These are phyloP conservation scores for Glycyrrhiza uralensis DNA, from an alignment of 306 rosid species.

Conservation along the genomic window DNA sequence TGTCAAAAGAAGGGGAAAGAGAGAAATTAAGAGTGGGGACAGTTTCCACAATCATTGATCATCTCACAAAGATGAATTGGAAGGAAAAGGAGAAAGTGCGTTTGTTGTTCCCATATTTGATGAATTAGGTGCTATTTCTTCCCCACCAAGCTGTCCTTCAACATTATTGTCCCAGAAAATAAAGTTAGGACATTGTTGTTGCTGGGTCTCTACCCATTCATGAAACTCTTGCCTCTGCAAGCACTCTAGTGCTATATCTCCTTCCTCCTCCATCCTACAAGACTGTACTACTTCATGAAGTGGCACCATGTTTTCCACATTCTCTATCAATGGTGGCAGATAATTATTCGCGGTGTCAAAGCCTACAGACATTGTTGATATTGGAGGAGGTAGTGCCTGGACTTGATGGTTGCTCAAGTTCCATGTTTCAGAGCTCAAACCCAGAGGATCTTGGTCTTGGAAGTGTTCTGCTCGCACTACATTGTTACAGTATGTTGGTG, in stretches of 20 bases:
- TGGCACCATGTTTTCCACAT: slow-evolving; percentile 48
- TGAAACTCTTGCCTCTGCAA: slow-evolving; percentile 59
- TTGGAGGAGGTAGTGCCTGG: slow-evolving; percentile 32
- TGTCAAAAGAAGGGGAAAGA: slow-evolving; percentile 8
- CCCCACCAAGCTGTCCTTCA: slow-evolving; percentile 48
- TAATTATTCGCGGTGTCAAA: slow-evolving; percentile 44
- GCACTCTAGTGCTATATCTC: slow-evolving; percentile 53
- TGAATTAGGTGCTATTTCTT: slow-evolving; percentile 40
- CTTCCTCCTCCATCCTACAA: slow-evolving; percentile 46
- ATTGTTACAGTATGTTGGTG: neutral
- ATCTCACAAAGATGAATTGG: slow-evolving; percentile 55
- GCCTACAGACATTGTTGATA: slow-evolving; percentile 18
- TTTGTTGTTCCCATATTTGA: slow-evolving; percentile 43
- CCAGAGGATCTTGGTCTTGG: slow-evolving; percentile 35
- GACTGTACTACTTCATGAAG: slow-evolving; percentile 29
- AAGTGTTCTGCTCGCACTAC: slow-evolving; percentile 37
- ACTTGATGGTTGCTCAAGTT: slow-evolving; percentile 53
- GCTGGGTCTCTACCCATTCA: slow-evolving; percentile 67
- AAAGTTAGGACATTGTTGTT: slow-evolving; percentile 66
- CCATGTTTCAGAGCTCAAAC: slow-evolving; percentile 59
- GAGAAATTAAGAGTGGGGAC: slow-evolving; percentile 8
- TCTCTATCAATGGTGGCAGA: slow-evolving; percentile 76
- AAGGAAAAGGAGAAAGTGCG: slow-evolving; percentile 62
- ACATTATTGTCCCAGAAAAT: slow-evolving; percentile 79
- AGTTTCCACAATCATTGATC: slow-evolving; percentile 20